Percentiles rank a stretch among this genome's conserved stretches.
Conservation (phyloP, 371 early-diverging fungal genomes). For the Mortierella sp. region DNA sequence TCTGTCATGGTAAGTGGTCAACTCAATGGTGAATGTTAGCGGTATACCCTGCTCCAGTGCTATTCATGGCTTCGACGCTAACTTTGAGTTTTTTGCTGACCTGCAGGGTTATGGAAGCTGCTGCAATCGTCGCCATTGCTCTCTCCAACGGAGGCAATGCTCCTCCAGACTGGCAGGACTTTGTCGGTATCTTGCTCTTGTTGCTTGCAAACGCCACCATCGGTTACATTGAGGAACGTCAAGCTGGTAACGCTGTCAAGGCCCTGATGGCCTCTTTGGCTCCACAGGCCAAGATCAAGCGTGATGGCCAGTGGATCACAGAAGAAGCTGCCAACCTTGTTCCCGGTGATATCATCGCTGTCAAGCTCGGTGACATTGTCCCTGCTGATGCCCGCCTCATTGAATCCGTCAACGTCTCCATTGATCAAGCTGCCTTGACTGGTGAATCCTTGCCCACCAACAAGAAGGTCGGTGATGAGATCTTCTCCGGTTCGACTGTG, state of each 20-base stretch:
- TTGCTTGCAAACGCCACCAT: conserved; percentile 86
- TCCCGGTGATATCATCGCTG: conserved; percentile 78
- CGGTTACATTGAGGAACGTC: conserved; percentile 87
- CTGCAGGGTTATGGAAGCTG: conserved; percentile 77
- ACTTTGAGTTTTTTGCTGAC: not conserved
- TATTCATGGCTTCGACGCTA: no score
- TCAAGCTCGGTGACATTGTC: conserved; percentile 82
- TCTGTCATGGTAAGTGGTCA: conserved; percentile 67
- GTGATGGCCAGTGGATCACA: conserved; percentile 66
- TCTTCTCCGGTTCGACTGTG: conserved; percentile 84
- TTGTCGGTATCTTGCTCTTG: conserved; percentile 83
- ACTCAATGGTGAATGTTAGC: not conserved
- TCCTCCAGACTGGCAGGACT: conserved; percentile 84
- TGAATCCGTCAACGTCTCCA: conserved; percentile 59
- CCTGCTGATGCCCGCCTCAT: conserved; percentile 79
- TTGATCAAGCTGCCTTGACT: conserved; percentile 88
- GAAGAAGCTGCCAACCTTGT: conserved; percentile 69
- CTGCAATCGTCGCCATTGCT: conserved; percentile 78
- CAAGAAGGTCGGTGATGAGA: conserved; percentile 76
- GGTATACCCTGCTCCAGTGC: no score
- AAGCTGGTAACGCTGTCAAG: conserved; percentile 81
- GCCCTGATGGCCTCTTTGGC: conserved; percentile 79
- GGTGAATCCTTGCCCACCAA: conserved; percentile 83
- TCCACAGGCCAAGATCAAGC: conserved; percentile 76
- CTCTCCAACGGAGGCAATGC: conserved; percentile 73